Evolutionary conservation across 345 rosid genomes (phyloP).

Genomic region (Moricandia moricandioides): DNA sequence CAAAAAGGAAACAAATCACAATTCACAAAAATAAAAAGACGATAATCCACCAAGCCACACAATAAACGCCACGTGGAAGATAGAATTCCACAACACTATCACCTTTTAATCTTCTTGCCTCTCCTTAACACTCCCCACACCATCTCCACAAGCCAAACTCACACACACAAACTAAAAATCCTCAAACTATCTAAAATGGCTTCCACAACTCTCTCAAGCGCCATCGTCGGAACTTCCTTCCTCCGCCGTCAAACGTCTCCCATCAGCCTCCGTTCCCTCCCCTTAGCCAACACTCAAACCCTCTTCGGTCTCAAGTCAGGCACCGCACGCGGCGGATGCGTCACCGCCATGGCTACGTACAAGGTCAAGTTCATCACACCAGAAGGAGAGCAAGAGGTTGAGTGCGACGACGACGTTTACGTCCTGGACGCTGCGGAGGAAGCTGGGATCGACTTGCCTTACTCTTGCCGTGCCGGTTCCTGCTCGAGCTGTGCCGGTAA

Average conservation of each 20-base stretch:
- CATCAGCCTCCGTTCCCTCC: slow-evolving; percentile 47
- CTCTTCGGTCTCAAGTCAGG: slow-evolving; percentile 58
- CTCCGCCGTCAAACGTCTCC: slow-evolving; percentile 45
- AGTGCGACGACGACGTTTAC: slow-evolving; percentile 58
- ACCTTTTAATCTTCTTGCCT: slow-evolving; percentile 21
- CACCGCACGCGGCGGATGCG: slow-evolving; percentile 46
- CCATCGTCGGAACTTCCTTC: slow-evolving; percentile 63
- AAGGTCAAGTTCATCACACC: slow-evolving; percentile 83
- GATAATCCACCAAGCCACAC: slow-evolving; percentile 48
- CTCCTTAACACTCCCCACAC: slow-evolving; percentile 34
- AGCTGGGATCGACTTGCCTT: slow-evolving; percentile 71
- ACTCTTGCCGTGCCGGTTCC: slow-evolving; percentile 96
- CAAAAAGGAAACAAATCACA: slow-evolving; percentile 1
- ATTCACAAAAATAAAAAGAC: not conserved
- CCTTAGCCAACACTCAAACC: slow-evolving; percentile 42
- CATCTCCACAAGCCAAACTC: slow-evolving; percentile 18
- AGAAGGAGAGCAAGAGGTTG: slow-evolving; percentile 48
- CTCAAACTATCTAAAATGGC: slow-evolving; percentile 35
- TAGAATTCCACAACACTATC: slow-evolving; percentile 32
- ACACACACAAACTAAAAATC: too few species aligned
- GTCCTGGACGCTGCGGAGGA: slow-evolving; percentile 77
- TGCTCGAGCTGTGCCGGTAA: slow-evolving; percentile 90
- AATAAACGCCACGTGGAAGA: slow-evolving; percentile 63
- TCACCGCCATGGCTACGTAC: slow-evolving; percentile 65
- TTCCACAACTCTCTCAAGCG: slow-evolving; percentile 60